Base-by-base conservation (phyloP, 805 yeast genomes). In the Wickerhamiella brachini region DNA sequence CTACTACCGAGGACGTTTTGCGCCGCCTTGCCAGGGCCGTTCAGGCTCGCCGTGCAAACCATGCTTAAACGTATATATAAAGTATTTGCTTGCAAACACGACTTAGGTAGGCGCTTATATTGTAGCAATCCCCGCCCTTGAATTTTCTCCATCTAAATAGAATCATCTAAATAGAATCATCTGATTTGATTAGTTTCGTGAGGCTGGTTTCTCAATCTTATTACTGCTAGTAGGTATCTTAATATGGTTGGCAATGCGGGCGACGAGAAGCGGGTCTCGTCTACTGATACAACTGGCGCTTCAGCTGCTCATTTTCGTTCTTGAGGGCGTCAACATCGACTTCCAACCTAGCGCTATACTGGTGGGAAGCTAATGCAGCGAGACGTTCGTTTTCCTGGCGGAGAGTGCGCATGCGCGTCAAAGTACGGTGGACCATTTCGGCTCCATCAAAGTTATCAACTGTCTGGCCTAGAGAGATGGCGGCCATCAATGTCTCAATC, bases 11-110 rank as follows among this genome's bases (percentile, higher is more conserved):
- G 47, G 69, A 67, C 23, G 90, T 87, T 51, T 74, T 90, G 59
- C 75, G 73, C 49, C 71, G 73, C 49, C 77, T 90, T 61, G 81
- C 97, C 23, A 76, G 76, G 34, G 95, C 95, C 53, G 93, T 90
- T 29, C 77, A 78, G 67, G 71, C 73, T 47, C 83, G 97, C 75
- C 82, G 97, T 74, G 61, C 41, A 5, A 37, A 15, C 41, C 41
- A 34, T n/a, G 12, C 37, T 17, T 45, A 29, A 29, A 15, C 41
- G 13, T 20, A n/a, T 37, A 37, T 5, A 37, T 17, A 37, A 29
- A 29, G 12, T 29, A 29, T 29, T 29, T n/a, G n/a, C n/a, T n/a
- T n/a, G n/a, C n/a, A n/a, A n/a, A n/a, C n/a, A n/a, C n/a, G n/a
- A n/a, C n/a, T n/a, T n/a, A n/a, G n/a, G n/a, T n/a, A n/a, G n/a